phyloP scores from a whole-genome alignment of 495 filamentous ascomycete species.

The Penicillium cataractarum region DNA sequence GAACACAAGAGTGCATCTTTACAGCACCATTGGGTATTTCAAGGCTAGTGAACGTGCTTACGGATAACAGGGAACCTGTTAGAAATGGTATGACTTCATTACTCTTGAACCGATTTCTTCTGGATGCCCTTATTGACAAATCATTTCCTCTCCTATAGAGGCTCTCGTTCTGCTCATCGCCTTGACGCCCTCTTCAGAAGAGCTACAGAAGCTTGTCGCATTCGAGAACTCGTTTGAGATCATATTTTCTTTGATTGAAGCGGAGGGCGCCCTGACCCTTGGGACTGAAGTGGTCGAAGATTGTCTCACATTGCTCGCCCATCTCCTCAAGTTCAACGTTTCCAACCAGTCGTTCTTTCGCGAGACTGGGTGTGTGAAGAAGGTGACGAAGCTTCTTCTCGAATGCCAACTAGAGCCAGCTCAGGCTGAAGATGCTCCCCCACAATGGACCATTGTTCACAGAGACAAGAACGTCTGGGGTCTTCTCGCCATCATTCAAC shows the following conservation, averaged over 20 bases:
- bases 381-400: slow-evolving; percentile 68
- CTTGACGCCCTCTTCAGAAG: slow-evolving; percentile 69
- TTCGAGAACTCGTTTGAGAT: slow-evolving; percentile 93
- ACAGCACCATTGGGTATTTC: slow-evolving; percentile 86
- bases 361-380: slow-evolving; percentile 82
- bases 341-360: slow-evolving; percentile 95
- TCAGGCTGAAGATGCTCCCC: slow-evolving; percentile 59
- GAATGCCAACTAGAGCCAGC: slow-evolving; percentile 60
- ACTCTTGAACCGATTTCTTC: background rate
- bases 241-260: slow-evolving; percentile 77
- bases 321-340: slow-evolving; percentile 83
- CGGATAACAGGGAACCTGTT: slow-evolving; percentile 85
- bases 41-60: slow-evolving; percentile 78
- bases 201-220: slow-evolving; percentile 91
- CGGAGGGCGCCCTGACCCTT: slow-evolving; percentile 78
- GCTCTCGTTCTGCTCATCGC: slow-evolving; percentile 69
- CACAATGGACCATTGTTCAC: slow-evolving; percentile 74
- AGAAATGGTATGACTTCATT: slow-evolving; percentile 68
- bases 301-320: slow-evolving; percentile 89
- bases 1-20: slow-evolving; percentile 95
- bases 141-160: slow-evolving; percentile 44
- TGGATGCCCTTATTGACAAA: background rate
- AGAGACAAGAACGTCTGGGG: slow-evolving; percentile 93
- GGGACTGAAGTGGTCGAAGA: slow-evolving; percentile 93
- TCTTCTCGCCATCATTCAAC: slow-evolving; percentile 77